These are phyloP conservation scores for Allantophomopsis cytisporea DNA, from an alignment of 2,329 filamentous ascomycete genomes.

Conservation along the genomic window DNA sequence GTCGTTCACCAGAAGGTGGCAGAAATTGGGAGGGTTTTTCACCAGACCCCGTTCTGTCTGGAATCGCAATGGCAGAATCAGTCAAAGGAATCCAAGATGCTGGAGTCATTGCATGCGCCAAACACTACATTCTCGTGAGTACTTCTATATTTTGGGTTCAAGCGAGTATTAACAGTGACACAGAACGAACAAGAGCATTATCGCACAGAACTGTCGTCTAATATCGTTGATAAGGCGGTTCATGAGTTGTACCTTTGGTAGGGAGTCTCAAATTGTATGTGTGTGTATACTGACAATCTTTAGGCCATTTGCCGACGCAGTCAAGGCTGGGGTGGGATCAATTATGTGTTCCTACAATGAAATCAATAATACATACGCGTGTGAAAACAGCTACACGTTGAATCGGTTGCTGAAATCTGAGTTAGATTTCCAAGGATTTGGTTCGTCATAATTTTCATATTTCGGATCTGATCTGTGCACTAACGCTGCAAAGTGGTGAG, in stretches of 20 bases:
- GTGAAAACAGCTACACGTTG: conserved; percentile 63
- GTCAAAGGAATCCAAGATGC: conserved; percentile 70
- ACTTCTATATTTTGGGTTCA: too few relatives aligned
- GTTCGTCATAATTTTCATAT: not conserved
- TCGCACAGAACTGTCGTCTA: conserved; percentile 43
- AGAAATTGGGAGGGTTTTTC: conserved; percentile 58
- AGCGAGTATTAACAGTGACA: too few relatives aligned
- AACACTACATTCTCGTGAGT: conserved; percentile 42
- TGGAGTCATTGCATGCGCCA: conserved; percentile 71
- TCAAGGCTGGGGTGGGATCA: conserved; percentile 64
- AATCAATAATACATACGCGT: conserved; percentile 67
- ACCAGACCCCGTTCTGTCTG: conserved; percentile 65
- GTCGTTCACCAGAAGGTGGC: conserved; percentile 52
- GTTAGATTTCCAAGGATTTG: conserved; percentile 67
- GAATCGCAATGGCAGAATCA: conserved; percentile 56
- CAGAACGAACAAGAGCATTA: conserved; percentile 54
- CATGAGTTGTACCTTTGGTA: conserved; percentile 46
- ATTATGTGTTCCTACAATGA: conserved; percentile 44
- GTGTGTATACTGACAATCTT: not conserved
- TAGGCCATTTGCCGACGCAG: conserved; percentile 32
- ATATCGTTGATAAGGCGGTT: conserved; percentile 46
- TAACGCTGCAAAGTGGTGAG: conserved; percentile 37
- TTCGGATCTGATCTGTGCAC: not conserved
- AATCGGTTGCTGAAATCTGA: conserved; percentile 71
- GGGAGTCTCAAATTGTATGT: not conserved